Percentiles rank a stretch among this genome's conserved stretches.
Conservation (phyloP, 352 stramenopile species). For the Phytophthora meadii region DNA sequence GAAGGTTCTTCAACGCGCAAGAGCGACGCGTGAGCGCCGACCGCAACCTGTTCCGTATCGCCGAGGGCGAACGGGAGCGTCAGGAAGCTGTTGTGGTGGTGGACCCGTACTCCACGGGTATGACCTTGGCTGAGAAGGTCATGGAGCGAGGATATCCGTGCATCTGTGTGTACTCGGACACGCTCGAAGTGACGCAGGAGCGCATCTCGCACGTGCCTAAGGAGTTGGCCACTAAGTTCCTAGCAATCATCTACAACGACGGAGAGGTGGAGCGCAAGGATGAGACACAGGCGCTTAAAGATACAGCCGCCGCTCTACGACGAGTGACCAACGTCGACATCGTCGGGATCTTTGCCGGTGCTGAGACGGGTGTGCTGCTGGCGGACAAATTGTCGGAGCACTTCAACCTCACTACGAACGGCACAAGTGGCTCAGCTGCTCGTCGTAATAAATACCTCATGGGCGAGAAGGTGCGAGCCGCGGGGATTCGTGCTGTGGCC, state of each 20-base stretch:
- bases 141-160: constrained; percentile 85
- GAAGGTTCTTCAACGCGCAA: constrained; percentile 85
- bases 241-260: constrained; percentile 79
- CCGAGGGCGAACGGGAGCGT: constrained; percentile 42
- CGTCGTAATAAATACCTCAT: constrained; percentile 92
- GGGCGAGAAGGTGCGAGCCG: constrained; percentile 82
- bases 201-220: constrained; percentile 73
- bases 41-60: constrained; percentile 68
- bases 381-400: constrained; percentile 91
- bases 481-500: constrained; percentile 81
- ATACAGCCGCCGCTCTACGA: constrained; percentile 48
- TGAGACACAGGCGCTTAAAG: constrained; percentile 35
- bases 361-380: constrained; percentile 94
- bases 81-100: constrained; percentile 92
- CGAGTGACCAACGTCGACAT: constrained; percentile 58
- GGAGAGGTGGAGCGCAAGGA: constrained; percentile 43
- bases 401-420: constrained; percentile 90
- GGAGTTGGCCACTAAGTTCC: constrained; percentile 57
- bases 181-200: constrained; percentile 73
- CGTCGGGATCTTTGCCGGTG: constrained; percentile 88
- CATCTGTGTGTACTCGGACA: constrained; percentile 83
- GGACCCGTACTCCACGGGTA: constrained; percentile 96
- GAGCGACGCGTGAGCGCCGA: constrained; percentile 59
- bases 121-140: constrained; percentile 91
- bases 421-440: constrained; percentile 74